A percentile compares a stretch with the other conserved stretches of the same genome.
These are phyloP conservation scores for Cystobasidium sp. DNA, from an alignment of 1,284 basidiomycete species.

Conservation along the genomic window DNA sequence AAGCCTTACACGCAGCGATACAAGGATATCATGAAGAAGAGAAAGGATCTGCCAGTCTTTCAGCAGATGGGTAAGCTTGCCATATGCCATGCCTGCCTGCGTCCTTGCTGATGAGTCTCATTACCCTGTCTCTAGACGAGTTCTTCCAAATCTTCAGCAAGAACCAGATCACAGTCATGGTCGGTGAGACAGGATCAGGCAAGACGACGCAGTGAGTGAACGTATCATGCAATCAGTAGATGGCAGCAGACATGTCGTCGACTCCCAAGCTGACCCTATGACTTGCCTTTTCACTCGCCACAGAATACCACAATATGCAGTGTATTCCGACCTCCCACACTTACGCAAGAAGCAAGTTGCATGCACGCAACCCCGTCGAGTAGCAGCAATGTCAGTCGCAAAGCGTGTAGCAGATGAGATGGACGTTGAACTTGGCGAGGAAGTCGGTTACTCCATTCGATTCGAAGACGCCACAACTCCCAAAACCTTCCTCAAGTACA, in stretches of 20 bases:
- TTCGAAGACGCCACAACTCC: constrained; percentile 97
- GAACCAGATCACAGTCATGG: constrained; percentile 67
- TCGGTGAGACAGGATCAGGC: constrained; percentile 96
- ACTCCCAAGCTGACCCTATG: constrained; percentile 44
- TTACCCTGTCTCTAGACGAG: constrained; percentile 40
- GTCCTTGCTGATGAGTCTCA: constrained; percentile 59
- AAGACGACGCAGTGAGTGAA: constrained; percentile 89
- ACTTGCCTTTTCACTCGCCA: not conserved
- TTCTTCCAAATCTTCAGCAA: constrained; percentile 52
- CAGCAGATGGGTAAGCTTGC: constrained; percentile 73
- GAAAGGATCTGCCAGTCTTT: constrained; percentile 90
- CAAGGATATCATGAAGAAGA: constrained; percentile 79
- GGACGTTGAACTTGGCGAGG: constrained; percentile 89
- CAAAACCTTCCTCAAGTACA: constrained; percentile 93
- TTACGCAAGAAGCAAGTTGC: constrained; percentile 87
- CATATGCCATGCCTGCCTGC: constrained; percentile 77
- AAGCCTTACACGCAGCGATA: constrained; percentile 76
- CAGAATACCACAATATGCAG: constrained; percentile 91
- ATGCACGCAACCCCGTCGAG: constrained; percentile 95
- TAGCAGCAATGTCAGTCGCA: constrained; percentile 97
- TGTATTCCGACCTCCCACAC: constrained; percentile 89
- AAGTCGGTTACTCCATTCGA: constrained; percentile 97
- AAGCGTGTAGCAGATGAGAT: constrained; percentile 99
- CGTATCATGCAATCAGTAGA: constrained; percentile 47
- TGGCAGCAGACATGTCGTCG: constrained; percentile 28